phyloP scores from a whole-genome alignment of 306 rosid genomes.

The Delonix regia region DNA sequence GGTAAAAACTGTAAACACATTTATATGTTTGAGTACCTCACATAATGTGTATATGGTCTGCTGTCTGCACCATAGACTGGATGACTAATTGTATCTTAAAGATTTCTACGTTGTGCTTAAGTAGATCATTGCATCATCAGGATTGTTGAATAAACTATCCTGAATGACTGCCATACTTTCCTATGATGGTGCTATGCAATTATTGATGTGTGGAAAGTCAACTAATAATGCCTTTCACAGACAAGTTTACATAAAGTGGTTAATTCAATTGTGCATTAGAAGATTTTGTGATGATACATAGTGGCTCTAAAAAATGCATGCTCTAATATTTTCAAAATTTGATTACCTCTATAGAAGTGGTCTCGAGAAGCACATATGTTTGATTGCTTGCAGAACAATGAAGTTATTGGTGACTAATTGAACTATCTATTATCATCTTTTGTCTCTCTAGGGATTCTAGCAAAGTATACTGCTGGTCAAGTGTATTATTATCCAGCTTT shows the following conservation, averaged over 20 bases:
- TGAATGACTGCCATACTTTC: not conserved
- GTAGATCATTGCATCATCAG: not conserved
- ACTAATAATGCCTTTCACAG: not conserved
- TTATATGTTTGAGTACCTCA: no score
- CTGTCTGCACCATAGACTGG: not conserved
- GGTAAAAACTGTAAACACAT: not conserved
- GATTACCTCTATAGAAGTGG: not conserved
- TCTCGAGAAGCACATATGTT: not conserved
- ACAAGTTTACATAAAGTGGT: not conserved
- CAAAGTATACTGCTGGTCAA: conserved; percentile 98
- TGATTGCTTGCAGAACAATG: not conserved
- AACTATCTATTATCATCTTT: conserved; percentile 22
- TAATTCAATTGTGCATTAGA: not conserved
- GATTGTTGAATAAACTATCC: not conserved
- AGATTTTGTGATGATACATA: not conserved
- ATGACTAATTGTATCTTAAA: conserved; percentile 1
- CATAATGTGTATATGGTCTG: not conserved
- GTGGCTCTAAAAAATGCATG: not conserved
- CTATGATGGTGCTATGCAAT: not conserved
- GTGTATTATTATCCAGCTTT: conserved; percentile 85
- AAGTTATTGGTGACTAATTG: not conserved
- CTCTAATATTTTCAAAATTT: not conserved
- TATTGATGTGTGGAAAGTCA: conserved; percentile 24
- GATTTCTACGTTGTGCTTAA: not conserved
- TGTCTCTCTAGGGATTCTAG: conserved; percentile 77